These are phyloP conservation scores for Podospora fimiseda DNA, from an alignment of 495 filamentous ascomycete genomes.

Conservation along the genomic window DNA sequence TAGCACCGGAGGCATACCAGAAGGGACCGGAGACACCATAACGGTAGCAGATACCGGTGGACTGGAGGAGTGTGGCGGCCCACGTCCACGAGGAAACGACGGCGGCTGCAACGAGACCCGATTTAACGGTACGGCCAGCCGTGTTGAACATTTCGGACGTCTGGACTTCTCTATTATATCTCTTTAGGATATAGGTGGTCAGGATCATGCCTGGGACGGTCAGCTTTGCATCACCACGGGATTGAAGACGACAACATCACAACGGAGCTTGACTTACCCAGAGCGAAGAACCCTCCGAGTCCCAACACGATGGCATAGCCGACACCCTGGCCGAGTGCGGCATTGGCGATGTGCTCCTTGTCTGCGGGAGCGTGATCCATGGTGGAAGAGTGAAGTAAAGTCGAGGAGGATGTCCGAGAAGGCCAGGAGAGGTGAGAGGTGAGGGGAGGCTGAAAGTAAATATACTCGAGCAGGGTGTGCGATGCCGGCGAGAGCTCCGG, in stretches of 20 bases:
- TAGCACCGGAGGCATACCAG: constrained; percentile 70
- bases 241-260: neutral
- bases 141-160: constrained; percentile 98
- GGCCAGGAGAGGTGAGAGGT: neutral
- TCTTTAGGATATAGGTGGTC: constrained; percentile 72
- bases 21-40: constrained; percentile 93
- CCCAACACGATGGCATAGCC: constrained; percentile 83
- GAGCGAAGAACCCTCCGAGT: constrained; percentile 66
- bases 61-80: constrained; percentile 78
- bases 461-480: neutral
- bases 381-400: neutral
- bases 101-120: constrained; percentile 88
- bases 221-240: constrained; percentile 7
- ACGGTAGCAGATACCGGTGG: constrained; percentile 80
- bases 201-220: constrained; percentile 38
- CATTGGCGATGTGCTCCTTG: constrained; percentile 18
- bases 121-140: constrained; percentile 89
- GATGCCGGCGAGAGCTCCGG: neutral
- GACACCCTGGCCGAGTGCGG: constrained; percentile 61
- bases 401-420: neutral
- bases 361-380: constrained; percentile 15
- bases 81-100: constrained; percentile 96
- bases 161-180: constrained; percentile 90
- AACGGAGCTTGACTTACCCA: constrained; percentile 48
- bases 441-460: neutral